Base-by-base conservation (phyloP, 2,329 filamentous ascomycete species). In the Fusarium sp. region DNA sequence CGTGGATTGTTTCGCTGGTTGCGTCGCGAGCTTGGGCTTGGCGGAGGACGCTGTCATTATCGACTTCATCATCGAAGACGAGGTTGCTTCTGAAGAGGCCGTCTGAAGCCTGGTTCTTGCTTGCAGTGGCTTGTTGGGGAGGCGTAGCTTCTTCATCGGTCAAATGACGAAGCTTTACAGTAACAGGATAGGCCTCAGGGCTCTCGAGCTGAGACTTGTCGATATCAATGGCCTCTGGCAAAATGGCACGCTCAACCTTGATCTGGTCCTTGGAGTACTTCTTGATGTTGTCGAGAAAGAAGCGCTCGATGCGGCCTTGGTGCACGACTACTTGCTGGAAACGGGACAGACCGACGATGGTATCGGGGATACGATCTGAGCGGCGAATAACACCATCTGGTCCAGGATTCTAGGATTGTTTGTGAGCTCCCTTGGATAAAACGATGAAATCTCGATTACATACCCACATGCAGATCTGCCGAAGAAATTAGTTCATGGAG, bases 1-100 rank as follows among this genome's bases (percentile, higher is more conserved):
- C 44, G 2, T 11, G 41, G 40, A 82, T 49, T 5, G 18, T 25
- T 13, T 53, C 49, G 16, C 32, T 53, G 7, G 27, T n/a, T 2
- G 49, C 49, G 15, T 53, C 24, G 4, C 34, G 49, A 16, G 18
- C 34, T 43, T 53, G 49, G 3, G 34, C 32, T 27, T 53, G n/a
- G 13, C 13, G 24, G 2, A 43, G 49, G 5, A n/a, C 34, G 7
- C 13, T 53, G 20, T 43, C 34, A 1, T 53, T 40, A 4, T 53
- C 49, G 4, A 43, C 49, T 22, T 53, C 49, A 6, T 53, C 49
- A 3, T 53, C 49, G 12, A 53, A 53, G 10, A 53, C n/a, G 6
- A 53, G 15, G 13, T 53, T 53, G 5, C 49, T 53, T 29, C 49
- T 29, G 18, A 53, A 53, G 9, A 53, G 49, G 1, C 49, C 49